Base-by-base conservation (phyloP, 2,329 filamentous ascomycete species). In the Aspergillus luchuensis region DNA sequence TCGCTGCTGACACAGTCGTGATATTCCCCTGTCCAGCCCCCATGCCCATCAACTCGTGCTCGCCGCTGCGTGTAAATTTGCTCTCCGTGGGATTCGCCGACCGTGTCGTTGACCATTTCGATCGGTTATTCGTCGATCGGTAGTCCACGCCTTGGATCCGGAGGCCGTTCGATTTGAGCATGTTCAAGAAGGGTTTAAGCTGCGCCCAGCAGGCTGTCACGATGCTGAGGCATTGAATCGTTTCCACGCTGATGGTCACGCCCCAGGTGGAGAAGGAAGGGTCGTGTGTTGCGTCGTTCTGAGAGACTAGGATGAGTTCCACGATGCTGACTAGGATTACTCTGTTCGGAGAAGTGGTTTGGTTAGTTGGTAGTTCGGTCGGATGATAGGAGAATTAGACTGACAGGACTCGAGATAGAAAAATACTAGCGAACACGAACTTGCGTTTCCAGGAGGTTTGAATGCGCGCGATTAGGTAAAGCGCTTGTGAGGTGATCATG, bases 181-280 rank as follows among this genome's bases (percentile, higher is more conserved):
- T 64, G 5, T 63, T 63, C 15, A 70, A 50, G 53, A 69, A 68
- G 0, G 66, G 68, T 41, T 60, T 68, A 15, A 68, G 47, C 55
- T 69, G 67, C 5, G 62, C 60, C 59, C 64, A 66, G 50, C 64
- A 68, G 25, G 69, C 69, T 0, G 69, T 70, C n/a, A 68, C 62
- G 11, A 70, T 69, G 50, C 69, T 69, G 6, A 65, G 56, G 13
- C 67, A 69, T 41, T 70, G 69, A 7, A 67, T 63, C 1, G 64
- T 49, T 28, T 63, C 58, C 25, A 63, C 55, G 8, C 63, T 59
- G 8, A 70, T 64, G 6, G 64, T 66, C 36, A 65, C 61, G 3
- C 64, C 60, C 39, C 62, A 70, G 51, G 63, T 65, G 19, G 62
- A 17, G 25, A 62, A 67, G 3, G 60, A 64, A 15, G 64, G 64